Base-by-base conservation (phyloP, 169 alveolate species). In the Fabrea salina region DNA sequence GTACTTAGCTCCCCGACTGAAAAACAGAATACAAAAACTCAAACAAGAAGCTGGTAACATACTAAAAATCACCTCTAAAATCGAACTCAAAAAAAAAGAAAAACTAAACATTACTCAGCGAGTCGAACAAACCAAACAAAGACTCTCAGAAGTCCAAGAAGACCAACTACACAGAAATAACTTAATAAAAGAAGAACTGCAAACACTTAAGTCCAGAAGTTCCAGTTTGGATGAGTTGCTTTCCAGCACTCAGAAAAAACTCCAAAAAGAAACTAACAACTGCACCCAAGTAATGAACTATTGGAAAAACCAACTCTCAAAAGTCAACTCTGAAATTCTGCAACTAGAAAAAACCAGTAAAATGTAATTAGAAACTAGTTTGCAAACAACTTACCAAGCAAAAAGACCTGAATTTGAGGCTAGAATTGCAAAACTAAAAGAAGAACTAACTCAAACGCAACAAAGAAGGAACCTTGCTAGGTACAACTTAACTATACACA, bases 331-430 rank as follows among this genome's bases (percentile, higher is more conserved):
- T 1, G 74, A 61, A 16, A 61, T 61, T 1, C 11, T 33, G 39
- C 32, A 61, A 37, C 50, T 33, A n/a, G 74, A 61, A 33, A 61
- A 61, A 4, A 16, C 32, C 32, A 27, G 74, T 61, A 61, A 61
- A 4, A 11, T 33, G 39, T 61, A 61, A 27, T 13, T 4, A 61
- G 74, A 37, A 27, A 27, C 41, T 7, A 27, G 27, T 13, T 33
- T 35, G 11, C 11, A 27, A 61, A 51, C 32, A 61, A 51, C 32
- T n/a, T 25, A 35, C 39, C 54, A 27, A 35, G 7, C 39, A 13
- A 61, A 37, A 61, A 61, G 74, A 37, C 25, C 51, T 0, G 54
- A 61, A 30, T 61, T 61, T 13, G 27, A 61, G 16, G 39, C 16
- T 37, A 35, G 11, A 27, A 61, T 22, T 61, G 27, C 11, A n/a